These are phyloP conservation scores for Suillus hirtellus DNA, from an alignment of 768 basidiomycete species.

Conservation along the genomic window DNA sequence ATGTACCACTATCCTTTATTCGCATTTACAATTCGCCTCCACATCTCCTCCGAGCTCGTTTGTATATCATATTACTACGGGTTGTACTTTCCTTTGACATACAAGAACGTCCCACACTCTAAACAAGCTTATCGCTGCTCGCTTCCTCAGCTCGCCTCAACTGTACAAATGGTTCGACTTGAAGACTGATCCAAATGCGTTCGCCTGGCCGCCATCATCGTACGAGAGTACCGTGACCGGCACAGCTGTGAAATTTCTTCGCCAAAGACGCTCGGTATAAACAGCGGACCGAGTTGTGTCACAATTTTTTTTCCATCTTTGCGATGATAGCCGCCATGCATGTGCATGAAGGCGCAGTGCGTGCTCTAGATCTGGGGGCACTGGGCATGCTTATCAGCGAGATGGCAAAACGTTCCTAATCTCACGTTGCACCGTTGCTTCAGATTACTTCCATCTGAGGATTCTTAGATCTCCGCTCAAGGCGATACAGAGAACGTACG, in stretches of 20 bases:
- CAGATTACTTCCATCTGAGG: background rate
- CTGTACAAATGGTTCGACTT: background rate
- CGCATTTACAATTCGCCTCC: constrained; percentile 3
- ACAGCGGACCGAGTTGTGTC: background rate
- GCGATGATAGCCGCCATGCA: background rate
- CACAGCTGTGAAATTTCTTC: no score
- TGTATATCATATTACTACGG: background rate
- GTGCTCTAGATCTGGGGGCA: background rate
- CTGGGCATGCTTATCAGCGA: background rate
- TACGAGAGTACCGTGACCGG: no score
- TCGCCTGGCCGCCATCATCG: no score
- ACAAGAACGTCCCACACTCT: background rate
- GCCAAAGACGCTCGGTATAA: background rate
- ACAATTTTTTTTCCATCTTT: background rate
- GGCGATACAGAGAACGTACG: background rate
- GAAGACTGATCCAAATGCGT: background rate
- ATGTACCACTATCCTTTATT: background rate
- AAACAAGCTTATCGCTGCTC: constrained; percentile 2
- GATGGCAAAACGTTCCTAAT: background rate
- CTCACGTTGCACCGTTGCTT: background rate
- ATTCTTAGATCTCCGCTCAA: background rate
- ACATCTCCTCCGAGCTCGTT: constrained; percentile 2
- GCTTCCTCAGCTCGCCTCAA: constrained; percentile 3
- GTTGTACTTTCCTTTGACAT: background rate
- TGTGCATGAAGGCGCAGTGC: background rate